These are phyloP conservation scores for Basipetospora chlamydospora DNA, from an alignment of 2,329 filamentous ascomycete species.

Conservation along the genomic window DNA sequence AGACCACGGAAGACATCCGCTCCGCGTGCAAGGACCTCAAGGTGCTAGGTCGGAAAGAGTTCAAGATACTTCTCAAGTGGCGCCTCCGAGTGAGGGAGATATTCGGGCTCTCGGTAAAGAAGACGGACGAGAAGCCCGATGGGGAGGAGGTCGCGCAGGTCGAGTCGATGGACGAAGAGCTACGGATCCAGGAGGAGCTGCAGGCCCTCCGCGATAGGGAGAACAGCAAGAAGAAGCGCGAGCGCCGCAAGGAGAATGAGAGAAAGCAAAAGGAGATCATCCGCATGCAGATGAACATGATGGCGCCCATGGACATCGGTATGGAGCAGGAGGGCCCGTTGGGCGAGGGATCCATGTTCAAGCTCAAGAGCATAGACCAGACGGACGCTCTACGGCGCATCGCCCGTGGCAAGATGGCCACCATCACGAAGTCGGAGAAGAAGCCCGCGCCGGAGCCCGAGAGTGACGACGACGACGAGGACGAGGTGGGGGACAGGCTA, in stretches of 20 bases:
- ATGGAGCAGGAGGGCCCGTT: conserved; percentile 70
- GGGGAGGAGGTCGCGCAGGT: conserved; percentile 75
- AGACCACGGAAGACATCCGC: conserved; percentile 73
- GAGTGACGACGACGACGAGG: conserved; percentile 47
- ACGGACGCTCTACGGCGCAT: conserved; percentile 43
- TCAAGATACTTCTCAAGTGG: conserved; percentile 82
- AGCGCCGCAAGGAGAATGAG: conserved; percentile 79
- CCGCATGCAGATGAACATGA: conserved; percentile 97
- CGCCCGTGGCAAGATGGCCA: conserved; percentile 64
- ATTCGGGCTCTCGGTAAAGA: conserved; percentile 75
- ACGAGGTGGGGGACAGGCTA: conserved; percentile 68
- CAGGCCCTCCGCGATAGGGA: conserved; percentile 71
- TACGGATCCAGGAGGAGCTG: conserved; percentile 78
- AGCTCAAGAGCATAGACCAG: conserved; percentile 68
- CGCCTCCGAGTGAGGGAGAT: conserved; percentile 76
- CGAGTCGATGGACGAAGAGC: conserved; percentile 85
- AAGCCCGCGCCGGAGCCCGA: conserved; percentile 43
- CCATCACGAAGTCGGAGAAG: conserved; percentile 35
- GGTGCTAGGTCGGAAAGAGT: conserved; percentile 85
- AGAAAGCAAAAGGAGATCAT: conserved; percentile 86
- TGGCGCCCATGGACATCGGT: conserved; percentile 87
- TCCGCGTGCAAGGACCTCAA: conserved; percentile 71
- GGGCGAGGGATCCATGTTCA: conserved; percentile 76
- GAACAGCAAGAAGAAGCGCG: conserved; percentile 61
- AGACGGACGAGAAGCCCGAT: conserved; percentile 35